These are phyloP conservation scores for Debaryomyces maramus DNA, from an alignment of 805 yeast species.

Conservation along the genomic window DNA sequence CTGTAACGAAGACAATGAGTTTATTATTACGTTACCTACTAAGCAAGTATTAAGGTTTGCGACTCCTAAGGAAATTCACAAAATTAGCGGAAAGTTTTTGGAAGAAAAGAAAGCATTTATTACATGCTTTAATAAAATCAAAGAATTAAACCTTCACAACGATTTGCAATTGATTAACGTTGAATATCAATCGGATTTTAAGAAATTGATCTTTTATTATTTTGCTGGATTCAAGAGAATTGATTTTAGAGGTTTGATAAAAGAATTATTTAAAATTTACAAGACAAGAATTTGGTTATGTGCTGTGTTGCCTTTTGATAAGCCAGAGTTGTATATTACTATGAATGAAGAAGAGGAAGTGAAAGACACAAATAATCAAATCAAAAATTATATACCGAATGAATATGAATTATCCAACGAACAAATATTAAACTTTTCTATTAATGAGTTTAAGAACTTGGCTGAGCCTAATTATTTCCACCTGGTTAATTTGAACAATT, in stretches of 20 bases:
- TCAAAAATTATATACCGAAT: conserved; percentile 23
- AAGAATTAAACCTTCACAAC: conserved; percentile 48
- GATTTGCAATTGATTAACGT: conserved; percentile 45
- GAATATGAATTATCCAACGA: conserved; percentile 43
- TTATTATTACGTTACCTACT: conserved; percentile 66
- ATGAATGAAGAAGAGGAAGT: conserved; percentile 11
- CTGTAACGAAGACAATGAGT: conserved; percentile 56
- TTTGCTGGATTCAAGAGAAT: conserved; percentile 47
- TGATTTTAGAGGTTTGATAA: conserved; percentile 44
- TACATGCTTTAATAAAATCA: conserved; percentile 53
- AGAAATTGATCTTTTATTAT: conserved; percentile 46
- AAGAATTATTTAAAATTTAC: conserved; percentile 45
- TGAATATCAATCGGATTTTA: conserved; percentile 46
- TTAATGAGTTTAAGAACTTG: conserved; percentile 43
- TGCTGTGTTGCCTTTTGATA: conserved; percentile 44
- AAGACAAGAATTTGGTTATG: conserved; percentile 50
- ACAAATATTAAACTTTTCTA: conserved; percentile 42
- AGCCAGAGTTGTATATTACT: conserved; percentile 30
- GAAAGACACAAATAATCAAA: not conserved
- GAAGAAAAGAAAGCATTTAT: conserved; percentile 73
- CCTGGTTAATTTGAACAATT: conserved; percentile 47
- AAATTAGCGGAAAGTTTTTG: conserved; percentile 59
- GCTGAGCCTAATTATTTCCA: conserved; percentile 51
- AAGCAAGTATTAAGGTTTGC: conserved; percentile 78
- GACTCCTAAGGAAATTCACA: conserved; percentile 65